These are phyloP conservation scores for Chenopodium berlandieri DNA, from an alignment of 148 eudicot genomes.

Conservation along the genomic window DNA sequence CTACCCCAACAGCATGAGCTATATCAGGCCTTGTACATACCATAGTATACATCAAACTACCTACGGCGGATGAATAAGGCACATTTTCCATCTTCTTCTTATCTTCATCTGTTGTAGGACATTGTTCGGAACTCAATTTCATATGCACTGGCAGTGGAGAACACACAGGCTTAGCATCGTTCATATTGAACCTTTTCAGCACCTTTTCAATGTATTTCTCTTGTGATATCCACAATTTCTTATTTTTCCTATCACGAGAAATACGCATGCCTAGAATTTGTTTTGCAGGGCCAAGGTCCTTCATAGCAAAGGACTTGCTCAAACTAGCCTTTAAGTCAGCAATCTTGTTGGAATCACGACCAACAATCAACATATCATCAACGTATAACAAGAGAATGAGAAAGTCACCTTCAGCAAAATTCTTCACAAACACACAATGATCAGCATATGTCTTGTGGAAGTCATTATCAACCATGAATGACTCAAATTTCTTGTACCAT, in stretches of 20 bases:
- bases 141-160: slow-evolving; percentile 11
- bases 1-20: slow-evolving; percentile 13
- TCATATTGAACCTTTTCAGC: slow-evolving; percentile 10
- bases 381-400: too few species aligned
- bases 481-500: too few species aligned
- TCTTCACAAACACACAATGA: too few species aligned
- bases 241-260: slow-evolving; percentile 1
- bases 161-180: background rate
- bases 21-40: slow-evolving; percentile 3
- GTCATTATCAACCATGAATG: too few species aligned
- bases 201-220: background rate
- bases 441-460: too few species aligned
- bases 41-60: slow-evolving; percentile 21
- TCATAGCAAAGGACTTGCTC: slow-evolving; percentile 14
- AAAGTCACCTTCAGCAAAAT: too few species aligned
- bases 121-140: background rate
- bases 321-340: background rate
- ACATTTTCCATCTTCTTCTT: background rate
- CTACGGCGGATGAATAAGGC: slow-evolving; percentile 9
- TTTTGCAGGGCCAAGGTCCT: slow-evolving; percentile 3
- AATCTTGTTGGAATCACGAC: too few species aligned
- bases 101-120: background rate
- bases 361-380: too few species aligned
- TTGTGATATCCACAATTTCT: background rate
- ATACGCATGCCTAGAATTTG: background rate